Evolutionary conservation across 2,329 filamentous ascomycete species (phyloP).

Genomic region (Fusarium succisae): DNA sequence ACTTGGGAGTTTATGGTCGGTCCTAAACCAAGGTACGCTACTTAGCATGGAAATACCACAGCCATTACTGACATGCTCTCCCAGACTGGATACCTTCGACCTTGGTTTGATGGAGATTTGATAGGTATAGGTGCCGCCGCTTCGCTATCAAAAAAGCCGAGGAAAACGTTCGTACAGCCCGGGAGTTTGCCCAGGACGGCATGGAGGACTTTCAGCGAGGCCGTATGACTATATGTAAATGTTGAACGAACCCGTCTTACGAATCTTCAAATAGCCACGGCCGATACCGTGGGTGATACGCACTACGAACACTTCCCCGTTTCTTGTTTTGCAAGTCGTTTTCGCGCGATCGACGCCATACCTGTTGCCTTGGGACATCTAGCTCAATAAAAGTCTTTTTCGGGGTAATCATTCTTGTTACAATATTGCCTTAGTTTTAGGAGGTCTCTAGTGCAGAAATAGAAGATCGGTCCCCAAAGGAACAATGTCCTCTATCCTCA

Average conservation of each 20-base stretch:
- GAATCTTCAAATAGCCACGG: too few species aligned
- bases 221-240: too few species aligned
- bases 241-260: too few species aligned
- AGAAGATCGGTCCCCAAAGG: fast-evolving
- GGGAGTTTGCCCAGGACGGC: too few species aligned
- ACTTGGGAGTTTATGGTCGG: not conserved
- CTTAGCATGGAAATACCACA: not conserved
- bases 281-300: too few species aligned
- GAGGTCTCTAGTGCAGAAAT: not conserved
- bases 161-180: too few species aligned
- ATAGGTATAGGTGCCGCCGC: too few species aligned
- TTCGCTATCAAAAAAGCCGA: too few species aligned
- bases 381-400: not conserved
- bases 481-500: not conserved
- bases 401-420: not conserved
- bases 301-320: too few species aligned
- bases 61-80: not conserved
- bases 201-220: too few species aligned
- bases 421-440: not conserved
- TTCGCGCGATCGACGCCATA: not conserved
- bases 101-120: too few species aligned
- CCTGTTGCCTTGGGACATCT: not conserved
- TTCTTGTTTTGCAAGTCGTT: not conserved
- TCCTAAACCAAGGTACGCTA: not conserved
- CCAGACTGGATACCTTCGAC: not conserved